Evolutionary conservation across 371 early-diverging fungal genomes (phyloP).

Genomic region (Apophysomyces elegans): DNA sequence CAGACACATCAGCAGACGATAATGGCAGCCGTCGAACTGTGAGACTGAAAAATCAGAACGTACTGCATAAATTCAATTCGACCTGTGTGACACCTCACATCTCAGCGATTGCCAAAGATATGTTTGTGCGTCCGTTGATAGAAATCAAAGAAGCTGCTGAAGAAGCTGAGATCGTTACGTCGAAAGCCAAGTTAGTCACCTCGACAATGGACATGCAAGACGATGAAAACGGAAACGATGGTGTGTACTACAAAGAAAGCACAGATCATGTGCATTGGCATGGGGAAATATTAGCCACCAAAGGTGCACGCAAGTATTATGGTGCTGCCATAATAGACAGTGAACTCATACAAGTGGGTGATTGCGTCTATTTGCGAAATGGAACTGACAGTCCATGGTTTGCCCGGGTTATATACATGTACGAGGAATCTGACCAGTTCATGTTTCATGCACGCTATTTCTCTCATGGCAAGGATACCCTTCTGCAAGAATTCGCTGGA

Average conservation of each 20-base stretch:
- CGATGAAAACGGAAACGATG: not conserved
- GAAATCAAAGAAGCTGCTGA: conserved; percentile 33
- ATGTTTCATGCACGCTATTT: conserved; percentile 49
- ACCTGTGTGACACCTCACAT: conserved; percentile 56
- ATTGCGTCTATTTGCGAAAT: conserved; percentile 34
- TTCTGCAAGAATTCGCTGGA: conserved; percentile 51
- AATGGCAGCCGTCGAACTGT: conserved; percentile 9
- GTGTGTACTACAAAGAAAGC: conserved; percentile 13
- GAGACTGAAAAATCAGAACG: conserved; percentile 14
- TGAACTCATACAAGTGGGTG: conserved; percentile 28
- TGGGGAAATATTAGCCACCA: conserved; percentile 6
- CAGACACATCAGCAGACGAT: conserved; percentile 10
- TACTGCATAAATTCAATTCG: conserved; percentile 28
- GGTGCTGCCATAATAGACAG: conserved; percentile 18
- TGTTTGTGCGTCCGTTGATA: conserved; percentile 44
- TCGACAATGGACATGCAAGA: not conserved
- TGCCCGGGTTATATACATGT: conserved; percentile 31
- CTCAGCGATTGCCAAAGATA: conserved; percentile 46
- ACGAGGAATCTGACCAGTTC: conserved; percentile 21
- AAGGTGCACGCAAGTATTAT: conserved; percentile 21
- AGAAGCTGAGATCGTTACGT: conserved; percentile 10
- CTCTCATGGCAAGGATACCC: conserved; percentile 52
- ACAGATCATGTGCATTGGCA: conserved; percentile 22
- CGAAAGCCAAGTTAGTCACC: not conserved
- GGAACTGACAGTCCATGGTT: conserved; percentile 26